These are phyloP conservation scores for Penstemon davidsonii DNA, from an alignment of 257 asterid species.

Conservation along the genomic window DNA sequence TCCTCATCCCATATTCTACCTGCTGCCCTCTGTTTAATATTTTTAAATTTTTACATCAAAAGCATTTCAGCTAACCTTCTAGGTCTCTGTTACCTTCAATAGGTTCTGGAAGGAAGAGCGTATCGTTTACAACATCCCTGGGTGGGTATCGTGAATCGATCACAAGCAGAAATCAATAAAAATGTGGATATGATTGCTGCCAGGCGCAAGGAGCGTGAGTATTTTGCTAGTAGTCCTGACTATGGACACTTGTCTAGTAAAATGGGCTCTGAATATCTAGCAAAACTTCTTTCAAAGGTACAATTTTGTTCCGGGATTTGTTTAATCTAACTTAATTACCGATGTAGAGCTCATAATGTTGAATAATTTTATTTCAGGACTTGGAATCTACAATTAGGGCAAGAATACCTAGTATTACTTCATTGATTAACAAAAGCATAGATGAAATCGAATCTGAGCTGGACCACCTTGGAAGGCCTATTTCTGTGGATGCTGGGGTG, in stretches of 20 bases:
- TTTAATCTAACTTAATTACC: conserved; percentile 12
- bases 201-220: conserved; percentile 76
- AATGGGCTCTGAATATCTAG: conserved; percentile 97
- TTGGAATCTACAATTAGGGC: conserved; percentile 80
- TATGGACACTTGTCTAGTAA: conserved; percentile 77
- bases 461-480: conserved; percentile 90
- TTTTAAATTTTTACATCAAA: not conserved
- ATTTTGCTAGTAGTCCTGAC: conserved; percentile 83
- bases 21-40: not conserved
- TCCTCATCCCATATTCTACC: not conserved
- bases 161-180: conserved; percentile 89
- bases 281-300: conserved; percentile 90
- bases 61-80: conserved; percentile 4
- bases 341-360: conserved; percentile 20
- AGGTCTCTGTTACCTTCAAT: conserved; percentile 23
- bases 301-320: conserved; percentile 14
- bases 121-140: conserved; percentile 85
- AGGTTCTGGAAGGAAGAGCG: conserved; percentile 95
- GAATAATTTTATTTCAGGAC: conserved; percentile 56
- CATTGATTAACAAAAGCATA: conserved; percentile 79
- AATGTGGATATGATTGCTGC: conserved; percentile 71
- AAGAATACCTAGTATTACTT: conserved; percentile 81
- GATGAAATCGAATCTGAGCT: conserved; percentile 94
- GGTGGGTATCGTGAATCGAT: conserved; percentile 94
- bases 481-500: conserved; percentile 93